A percentile compares a stretch with the other conserved stretches of the same genome.
Evolutionary conservation across 2,329 filamentous ascomycete species (phyloP).

Genomic region (Harringtonia lauricola): DNA sequence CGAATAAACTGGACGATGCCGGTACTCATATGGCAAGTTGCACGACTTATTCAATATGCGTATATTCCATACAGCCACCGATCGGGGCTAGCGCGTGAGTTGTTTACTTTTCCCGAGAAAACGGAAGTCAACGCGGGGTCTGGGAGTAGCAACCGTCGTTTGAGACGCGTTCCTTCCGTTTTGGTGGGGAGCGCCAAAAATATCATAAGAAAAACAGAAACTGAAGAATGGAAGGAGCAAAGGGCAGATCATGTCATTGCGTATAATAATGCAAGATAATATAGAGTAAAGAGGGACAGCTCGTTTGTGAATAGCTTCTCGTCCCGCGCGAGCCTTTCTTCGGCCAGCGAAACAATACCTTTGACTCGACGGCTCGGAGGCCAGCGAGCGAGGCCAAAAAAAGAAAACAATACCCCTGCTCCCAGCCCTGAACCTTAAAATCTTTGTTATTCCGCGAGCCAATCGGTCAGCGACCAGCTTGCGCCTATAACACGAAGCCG

Average conservation of each 20-base stretch:
- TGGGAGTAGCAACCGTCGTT: background rate
- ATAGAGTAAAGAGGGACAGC: no score
- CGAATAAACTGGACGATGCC: no score
- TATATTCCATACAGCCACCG: background rate
- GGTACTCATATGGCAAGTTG: no score
- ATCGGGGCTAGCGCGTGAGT: background rate
- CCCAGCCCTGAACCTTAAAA: background rate
- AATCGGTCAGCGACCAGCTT: no score
- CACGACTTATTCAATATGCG: background rate
- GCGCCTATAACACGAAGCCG: no score
- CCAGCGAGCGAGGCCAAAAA: no score
- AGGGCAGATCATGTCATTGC: background rate
- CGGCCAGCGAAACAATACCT: no score
- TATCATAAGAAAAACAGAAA: background rate
- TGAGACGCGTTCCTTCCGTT: constrained; percentile 6
- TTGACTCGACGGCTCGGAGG: no score
- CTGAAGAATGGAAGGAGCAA: background rate
- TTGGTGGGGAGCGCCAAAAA: background rate
- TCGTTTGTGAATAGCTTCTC: no score
- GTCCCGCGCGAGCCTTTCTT: no score
- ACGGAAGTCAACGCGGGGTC: constrained; percentile 5
- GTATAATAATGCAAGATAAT: no score
- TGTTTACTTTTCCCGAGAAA: constrained; percentile 9
- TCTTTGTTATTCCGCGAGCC: no score
- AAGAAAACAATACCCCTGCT: background rate